Conservation (phyloP, 2,329 filamentous ascomycete genomes). For the Thyridium curvatum region DNA sequence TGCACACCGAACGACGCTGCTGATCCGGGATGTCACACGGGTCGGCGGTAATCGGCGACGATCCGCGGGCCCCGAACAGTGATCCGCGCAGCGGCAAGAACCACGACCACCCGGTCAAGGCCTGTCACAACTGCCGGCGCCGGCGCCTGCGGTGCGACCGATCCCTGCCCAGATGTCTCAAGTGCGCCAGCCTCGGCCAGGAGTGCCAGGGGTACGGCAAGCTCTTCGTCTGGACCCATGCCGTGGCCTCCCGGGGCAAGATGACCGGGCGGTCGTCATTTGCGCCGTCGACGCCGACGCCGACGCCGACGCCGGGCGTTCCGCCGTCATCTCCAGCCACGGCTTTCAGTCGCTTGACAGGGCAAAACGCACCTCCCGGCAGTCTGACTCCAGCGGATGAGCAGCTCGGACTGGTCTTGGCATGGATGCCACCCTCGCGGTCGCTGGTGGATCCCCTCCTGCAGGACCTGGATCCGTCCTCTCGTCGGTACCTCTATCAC, state of each 20-base stretch:
- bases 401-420: background rate
- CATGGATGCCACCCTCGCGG: slow-evolving; percentile 13
- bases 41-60: no score
- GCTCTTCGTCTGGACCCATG: slow-evolving; percentile 53
- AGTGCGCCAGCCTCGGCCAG: slow-evolving; percentile 48
- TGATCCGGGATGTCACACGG: no score
- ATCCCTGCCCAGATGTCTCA: slow-evolving; percentile 52
- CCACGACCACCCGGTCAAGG: slow-evolving; percentile 16
- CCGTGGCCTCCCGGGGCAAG: slow-evolving; percentile 42
- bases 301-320: no score
- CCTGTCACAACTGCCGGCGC: slow-evolving; percentile 57
- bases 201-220: slow-evolving; percentile 57
- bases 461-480: slow-evolving; percentile 41
- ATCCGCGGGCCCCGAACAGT: no score
- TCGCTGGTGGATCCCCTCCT: slow-evolving; percentile 46
- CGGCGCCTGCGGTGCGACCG: slow-evolving; percentile 56
- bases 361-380: slow-evolving; percentile 10
- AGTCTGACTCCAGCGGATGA: slow-evolving; percentile 1
- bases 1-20: no score
- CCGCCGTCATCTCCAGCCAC: no score
- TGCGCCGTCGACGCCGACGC: no score
- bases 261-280: slow-evolving; percentile 18
- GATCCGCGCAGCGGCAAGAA: no score
- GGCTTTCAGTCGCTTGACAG: no score
- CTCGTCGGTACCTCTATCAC: slow-evolving; percentile 41